Conservation (phyloP, 192 early-diverging fungal genomes). For the Globomyces pollinis-pini region DNA sequence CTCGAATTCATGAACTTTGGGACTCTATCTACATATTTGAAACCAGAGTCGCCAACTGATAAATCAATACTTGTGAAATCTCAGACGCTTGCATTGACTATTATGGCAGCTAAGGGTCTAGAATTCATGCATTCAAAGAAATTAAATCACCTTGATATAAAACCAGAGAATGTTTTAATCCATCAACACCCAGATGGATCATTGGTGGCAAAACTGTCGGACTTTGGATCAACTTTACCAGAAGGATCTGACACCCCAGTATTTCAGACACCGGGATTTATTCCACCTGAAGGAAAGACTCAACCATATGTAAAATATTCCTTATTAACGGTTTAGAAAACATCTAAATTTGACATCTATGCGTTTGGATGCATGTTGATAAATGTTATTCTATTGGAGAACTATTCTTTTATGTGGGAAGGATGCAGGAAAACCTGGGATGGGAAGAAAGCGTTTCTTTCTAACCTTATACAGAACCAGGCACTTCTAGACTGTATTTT, state of each 20-base stretch:
- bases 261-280: conserved; percentile 5
- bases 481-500: not conserved
- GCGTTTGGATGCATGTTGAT: conserved; percentile 8
- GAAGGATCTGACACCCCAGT: not conserved
- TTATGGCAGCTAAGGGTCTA: not conserved
- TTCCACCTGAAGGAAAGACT: conserved; percentile 4
- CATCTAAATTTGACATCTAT: conserved; percentile 5
- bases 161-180: not conserved
- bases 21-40: too few species aligned
- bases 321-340: conserved; percentile 3
- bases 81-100: not conserved
- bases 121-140: not conserved
- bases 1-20: conserved; percentile 10
- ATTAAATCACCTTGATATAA: not conserved
- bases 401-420: conserved; percentile 5
- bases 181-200: not conserved
- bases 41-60: too few species aligned
- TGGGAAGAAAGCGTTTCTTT: not conserved
- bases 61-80: too few species aligned
- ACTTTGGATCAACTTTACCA: conserved; percentile 1
- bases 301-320: not conserved
- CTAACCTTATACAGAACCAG: not conserved
- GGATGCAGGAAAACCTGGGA: not conserved
- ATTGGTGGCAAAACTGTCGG: conserved; percentile 5
- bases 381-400: not conserved